phyloP scores from a whole-genome alignment of 495 filamentous ascomycete genomes.

The Penicillium psychrofluorescens region DNA sequence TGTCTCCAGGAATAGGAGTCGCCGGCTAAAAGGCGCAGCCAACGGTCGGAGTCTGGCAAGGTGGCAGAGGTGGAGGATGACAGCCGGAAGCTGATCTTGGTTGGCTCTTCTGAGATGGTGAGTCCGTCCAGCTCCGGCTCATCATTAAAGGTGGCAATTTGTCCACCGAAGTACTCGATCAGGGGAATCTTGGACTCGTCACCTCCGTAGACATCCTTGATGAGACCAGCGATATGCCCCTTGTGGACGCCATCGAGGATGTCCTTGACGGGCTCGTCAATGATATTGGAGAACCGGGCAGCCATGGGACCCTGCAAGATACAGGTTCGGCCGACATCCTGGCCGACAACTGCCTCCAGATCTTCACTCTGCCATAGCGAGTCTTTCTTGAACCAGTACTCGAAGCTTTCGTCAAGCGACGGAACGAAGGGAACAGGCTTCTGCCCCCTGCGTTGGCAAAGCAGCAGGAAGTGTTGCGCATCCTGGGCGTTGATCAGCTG shows the following conservation, averaged over 20 bases:
- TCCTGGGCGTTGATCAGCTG: conserved; percentile 97
- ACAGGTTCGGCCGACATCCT: conserved; percentile 90
- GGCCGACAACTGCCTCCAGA: conserved; percentile 86
- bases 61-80: conserved; percentile 60
- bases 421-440: conserved; percentile 97
- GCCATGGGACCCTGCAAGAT: conserved; percentile 95
- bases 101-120: conserved; percentile 62
- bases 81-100: conserved; percentile 74
- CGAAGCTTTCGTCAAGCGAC: conserved; percentile 86
- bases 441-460: conserved; percentile 89
- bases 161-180: conserved; percentile 92
- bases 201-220: conserved; percentile 70
- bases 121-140: conserved; percentile 73
- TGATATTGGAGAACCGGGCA: conserved; percentile 76
- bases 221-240: conserved; percentile 71
- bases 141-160: conserved; percentile 48
- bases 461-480: conserved; percentile 86
- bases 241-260: conserved; percentile 87
- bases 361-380: conserved; percentile 99
- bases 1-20: conserved; percentile 80
- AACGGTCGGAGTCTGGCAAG: conserved; percentile 71
- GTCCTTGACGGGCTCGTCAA: conserved; percentile 89
- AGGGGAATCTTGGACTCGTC: conserved; percentile 69
- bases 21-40: conserved; percentile 87
- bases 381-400: conserved; percentile 99